A percentile compares a stretch with the other conserved stretches of the same genome.
phyloP scores from a whole-genome alignment of 2,329 filamentous ascomycete species.

The Cladophialophora immunda region DNA sequence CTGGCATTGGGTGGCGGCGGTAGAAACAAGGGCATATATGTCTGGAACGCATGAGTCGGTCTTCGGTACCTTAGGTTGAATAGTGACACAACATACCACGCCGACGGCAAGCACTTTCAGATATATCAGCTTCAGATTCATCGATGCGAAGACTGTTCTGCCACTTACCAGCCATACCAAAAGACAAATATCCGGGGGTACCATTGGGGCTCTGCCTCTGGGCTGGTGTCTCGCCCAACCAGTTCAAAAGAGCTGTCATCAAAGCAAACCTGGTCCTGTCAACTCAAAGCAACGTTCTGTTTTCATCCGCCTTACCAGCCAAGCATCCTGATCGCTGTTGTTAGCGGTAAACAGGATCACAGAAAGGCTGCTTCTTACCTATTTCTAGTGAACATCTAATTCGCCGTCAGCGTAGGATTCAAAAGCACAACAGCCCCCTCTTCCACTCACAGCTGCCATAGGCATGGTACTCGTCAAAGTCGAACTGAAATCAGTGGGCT shows the following conservation, averaged over 20 bases:
- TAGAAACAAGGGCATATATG: slow-evolving; percentile 72
- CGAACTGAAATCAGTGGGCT: slow-evolving; percentile 72
- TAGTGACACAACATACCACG: slow-evolving; percentile 50
- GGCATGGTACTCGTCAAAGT: slow-evolving; percentile 81
- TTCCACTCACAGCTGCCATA: slow-evolving; percentile 78
- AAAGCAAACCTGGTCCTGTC: slow-evolving; percentile 52
- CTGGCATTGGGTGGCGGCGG: slow-evolving; percentile 57
- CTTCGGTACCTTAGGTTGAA: neutral
- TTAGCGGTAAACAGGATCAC: slow-evolving; percentile 30
- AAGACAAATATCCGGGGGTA: slow-evolving; percentile 77
- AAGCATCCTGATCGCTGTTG: slow-evolving; percentile 61
- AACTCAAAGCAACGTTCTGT: neutral
- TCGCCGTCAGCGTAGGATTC: slow-evolving; percentile 26
- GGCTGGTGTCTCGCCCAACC: slow-evolving; percentile 58
- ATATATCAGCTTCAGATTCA: slow-evolving; percentile 19
- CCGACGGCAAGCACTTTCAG: slow-evolving; percentile 66
- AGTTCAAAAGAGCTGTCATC: slow-evolving; percentile 57
- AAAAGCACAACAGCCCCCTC: neutral
- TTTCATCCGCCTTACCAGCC: slow-evolving; percentile 62
- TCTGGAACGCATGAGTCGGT: slow-evolving; percentile 47
- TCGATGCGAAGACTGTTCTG: slow-evolving; percentile 12
- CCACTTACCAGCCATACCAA: slow-evolving; percentile 78
- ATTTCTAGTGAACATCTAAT: slow-evolving; percentile 86
- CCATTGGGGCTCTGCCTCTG: slow-evolving; percentile 64
- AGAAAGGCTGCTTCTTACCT: slow-evolving; percentile 62